Evolutionary conservation across 345 rosid genomes (phyloP).

Genomic region (Heritiera littoralis): DNA sequence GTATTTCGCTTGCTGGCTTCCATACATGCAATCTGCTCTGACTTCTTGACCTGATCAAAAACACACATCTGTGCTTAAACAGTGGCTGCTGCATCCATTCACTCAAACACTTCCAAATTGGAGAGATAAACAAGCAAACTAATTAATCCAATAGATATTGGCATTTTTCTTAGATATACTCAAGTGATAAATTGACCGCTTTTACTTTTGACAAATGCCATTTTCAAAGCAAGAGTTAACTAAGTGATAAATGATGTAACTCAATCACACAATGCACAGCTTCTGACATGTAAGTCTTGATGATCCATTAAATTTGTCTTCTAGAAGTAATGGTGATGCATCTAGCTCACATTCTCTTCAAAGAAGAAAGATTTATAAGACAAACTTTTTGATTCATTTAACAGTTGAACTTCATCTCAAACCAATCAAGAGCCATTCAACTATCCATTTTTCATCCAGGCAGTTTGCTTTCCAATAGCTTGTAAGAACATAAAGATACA

Average conservation of each 20-base stretch:
- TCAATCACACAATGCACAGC: neutral
- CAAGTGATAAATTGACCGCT: neutral
- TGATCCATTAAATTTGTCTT: neutral
- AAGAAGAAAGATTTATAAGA: neutral
- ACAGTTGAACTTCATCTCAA: slow-evolving; percentile 6
- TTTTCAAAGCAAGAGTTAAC: neutral
- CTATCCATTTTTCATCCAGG: neutral
- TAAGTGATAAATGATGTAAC: neutral
- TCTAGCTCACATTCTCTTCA: neutral
- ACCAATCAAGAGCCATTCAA: neutral
- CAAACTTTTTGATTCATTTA: neutral
- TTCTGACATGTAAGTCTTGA: neutral
- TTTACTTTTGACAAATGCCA: neutral
- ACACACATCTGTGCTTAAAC: neutral
- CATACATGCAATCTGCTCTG: neutral
- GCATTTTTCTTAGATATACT: neutral
- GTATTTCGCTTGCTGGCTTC: neutral
- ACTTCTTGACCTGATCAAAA: neutral
- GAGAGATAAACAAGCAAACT: neutral
- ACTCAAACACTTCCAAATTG: neutral
- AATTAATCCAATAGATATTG: neutral
- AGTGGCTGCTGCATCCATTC: neutral
- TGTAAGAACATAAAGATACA: neutral
- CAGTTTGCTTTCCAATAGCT: neutral
- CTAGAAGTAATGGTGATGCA: slow-evolving; percentile 1